phyloP scores from a whole-genome alignment of 805 yeast species.

The Candida oleophila region DNA sequence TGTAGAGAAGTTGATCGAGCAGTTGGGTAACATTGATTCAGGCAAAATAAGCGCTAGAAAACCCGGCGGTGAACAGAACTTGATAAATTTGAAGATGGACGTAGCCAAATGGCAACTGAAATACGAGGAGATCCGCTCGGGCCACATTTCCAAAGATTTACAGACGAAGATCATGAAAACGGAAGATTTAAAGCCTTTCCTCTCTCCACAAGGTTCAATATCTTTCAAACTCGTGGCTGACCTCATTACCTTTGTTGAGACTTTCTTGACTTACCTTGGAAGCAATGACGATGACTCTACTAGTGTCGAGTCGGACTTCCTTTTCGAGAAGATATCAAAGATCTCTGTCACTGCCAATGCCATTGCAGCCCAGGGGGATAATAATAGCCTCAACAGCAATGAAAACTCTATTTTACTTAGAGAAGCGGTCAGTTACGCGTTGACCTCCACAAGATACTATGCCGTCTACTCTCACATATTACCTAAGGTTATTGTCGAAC shows the following conservation, averaged over 20 bases:
- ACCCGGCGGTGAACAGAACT: slow-evolving; percentile 8
- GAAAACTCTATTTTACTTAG: slow-evolving; percentile 51
- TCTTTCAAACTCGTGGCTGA: slow-evolving; percentile 44
- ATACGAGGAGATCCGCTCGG: slow-evolving; percentile 48
- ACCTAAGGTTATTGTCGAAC: slow-evolving; percentile 70
- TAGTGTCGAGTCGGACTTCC: slow-evolving; percentile 33
- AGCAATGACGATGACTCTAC: slow-evolving; percentile 5
- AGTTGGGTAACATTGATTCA: slow-evolving; percentile 24
- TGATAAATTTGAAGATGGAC: slow-evolving; percentile 21
- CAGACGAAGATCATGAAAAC: slow-evolving; percentile 17
- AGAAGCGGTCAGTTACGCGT: slow-evolving; percentile 69
- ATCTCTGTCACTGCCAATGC: slow-evolving; percentile 48
- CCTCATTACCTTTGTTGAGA: slow-evolving; percentile 50
- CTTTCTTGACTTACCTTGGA: slow-evolving; percentile 36
- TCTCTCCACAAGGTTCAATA: slow-evolving; percentile 44
- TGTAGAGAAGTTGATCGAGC: slow-evolving; percentile 21
- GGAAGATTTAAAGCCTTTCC: slow-evolving; percentile 25
- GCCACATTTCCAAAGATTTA: slow-evolving; percentile 20
- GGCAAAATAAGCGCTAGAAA: slow-evolving; percentile 7
- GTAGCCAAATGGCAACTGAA: slow-evolving; percentile 50
- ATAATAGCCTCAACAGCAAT: slow-evolving; percentile 21
- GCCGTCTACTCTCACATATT: slow-evolving; percentile 60
- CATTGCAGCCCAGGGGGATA: slow-evolving; percentile 33
- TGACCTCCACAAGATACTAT: slow-evolving; percentile 75
- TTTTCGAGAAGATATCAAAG: slow-evolving; percentile 53